Base-by-base conservation (phyloP, 805 yeast species). In the Saturnispora galanensis region DNA sequence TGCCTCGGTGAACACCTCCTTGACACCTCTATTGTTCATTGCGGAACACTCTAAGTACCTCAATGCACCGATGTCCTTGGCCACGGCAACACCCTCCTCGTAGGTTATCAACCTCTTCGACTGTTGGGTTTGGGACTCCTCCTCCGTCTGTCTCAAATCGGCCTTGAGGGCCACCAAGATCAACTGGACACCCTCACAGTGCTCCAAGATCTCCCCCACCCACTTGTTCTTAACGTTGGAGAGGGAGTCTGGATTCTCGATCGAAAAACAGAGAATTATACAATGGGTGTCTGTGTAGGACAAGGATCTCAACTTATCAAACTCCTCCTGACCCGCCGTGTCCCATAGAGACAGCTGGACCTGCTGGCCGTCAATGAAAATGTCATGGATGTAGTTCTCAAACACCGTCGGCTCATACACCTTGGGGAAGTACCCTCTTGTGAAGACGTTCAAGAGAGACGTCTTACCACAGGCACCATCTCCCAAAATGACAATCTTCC, bases 391-490 rank as follows among this genome's bases (percentile, higher is more conserved):
- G 61, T 90, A 90, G 67, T 90, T 90, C 61, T 90, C 97, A 65
- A 93, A 90, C 33, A 90, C 97, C 1, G 98, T 90, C 21, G 98
- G 98, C 60, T 89, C 98, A 64, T 90, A 90, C 16, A 90, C 97
- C 61, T 93, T 96, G 8, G 97, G 97, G 68, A 90, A 90, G 64
- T 90, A 93, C 1, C 98, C 98, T 55, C 96, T 72, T 5, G 98
- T 93, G 68, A 90, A 93, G 51, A 93, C 96, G 61, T 90, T 93
- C 58, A 90, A 71, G 44, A 93, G 71, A 10, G 97, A 89, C 2
- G 98, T 90, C 63, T 90, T 90, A 65, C 98, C 98, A 69, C 97
- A 90, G 17, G 97, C 97, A 77, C 97, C 97, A 66, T 90, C 97
- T 41, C 97, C 97, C 26, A 90, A 70, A 50, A 89, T 89, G 56